phyloP scores from a whole-genome alignment of 176 grass and related monocot species.

The Musa troglodytarum region DNA sequence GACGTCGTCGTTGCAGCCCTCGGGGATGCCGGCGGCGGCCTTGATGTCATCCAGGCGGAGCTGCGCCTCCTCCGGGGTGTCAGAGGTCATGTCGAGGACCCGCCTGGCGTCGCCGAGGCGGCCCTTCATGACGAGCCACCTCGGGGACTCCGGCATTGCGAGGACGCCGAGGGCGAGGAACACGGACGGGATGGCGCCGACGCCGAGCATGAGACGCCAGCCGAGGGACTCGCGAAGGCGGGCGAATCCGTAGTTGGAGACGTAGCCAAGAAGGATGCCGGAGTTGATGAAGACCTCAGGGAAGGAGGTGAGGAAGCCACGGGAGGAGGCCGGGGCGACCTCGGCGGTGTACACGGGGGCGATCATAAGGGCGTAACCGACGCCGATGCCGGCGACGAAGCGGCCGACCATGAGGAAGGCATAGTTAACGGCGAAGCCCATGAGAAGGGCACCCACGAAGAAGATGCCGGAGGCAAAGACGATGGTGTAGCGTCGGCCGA shows the following conservation, averaged over 20 bases:
- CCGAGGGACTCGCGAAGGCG: slow-evolving; percentile 12
- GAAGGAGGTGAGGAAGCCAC: slow-evolving; percentile 31
- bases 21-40: background rate
- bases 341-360: slow-evolving; percentile 35
- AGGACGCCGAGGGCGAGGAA: slow-evolving; percentile 31
- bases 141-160: slow-evolving; percentile 70
- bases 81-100: slow-evolving; percentile 32
- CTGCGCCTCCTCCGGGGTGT: slow-evolving; percentile 27
- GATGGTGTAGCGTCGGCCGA: slow-evolving; percentile 31
- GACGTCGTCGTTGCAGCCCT: background rate
- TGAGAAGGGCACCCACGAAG: slow-evolving; percentile 35
- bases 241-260: slow-evolving; percentile 34
- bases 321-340: slow-evolving; percentile 24
- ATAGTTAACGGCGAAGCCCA: slow-evolving; percentile 22
- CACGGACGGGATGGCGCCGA: slow-evolving; percentile 23
- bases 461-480: slow-evolving; percentile 24
- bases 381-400: slow-evolving; percentile 26
- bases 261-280: slow-evolving; percentile 32
- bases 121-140: slow-evolving; percentile 76
- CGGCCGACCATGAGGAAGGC: slow-evolving; percentile 32
- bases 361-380: slow-evolving; percentile 30
- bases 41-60: slow-evolving; percentile 11
- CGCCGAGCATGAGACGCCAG: slow-evolving; percentile 38
- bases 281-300: slow-evolving; percentile 61
- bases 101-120: slow-evolving; percentile 29